A percentile compares a stretch with the other conserved stretches of the same genome.
Conservation (phyloP, 2,329 filamentous ascomycete genomes). For the Sarocladiaceae sp. region DNA sequence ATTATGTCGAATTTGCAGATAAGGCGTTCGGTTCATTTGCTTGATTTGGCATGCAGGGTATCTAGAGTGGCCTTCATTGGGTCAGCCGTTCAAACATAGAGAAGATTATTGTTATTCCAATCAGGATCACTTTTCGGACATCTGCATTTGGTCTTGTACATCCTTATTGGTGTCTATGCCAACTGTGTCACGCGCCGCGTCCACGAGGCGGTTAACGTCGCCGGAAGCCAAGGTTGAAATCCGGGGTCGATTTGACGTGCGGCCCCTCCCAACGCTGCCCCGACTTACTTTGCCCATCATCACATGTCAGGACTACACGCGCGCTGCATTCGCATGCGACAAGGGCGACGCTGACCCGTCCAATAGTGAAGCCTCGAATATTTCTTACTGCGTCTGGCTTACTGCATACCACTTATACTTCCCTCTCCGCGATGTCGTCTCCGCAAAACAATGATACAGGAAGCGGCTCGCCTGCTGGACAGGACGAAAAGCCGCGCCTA, state of each 20-base stretch:
- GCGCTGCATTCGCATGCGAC: not conserved
- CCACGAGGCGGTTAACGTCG: too few relatives aligned
- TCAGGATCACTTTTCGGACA: too few relatives aligned
- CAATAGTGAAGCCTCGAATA: too few relatives aligned
- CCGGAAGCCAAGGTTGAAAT: constrained; percentile 3
- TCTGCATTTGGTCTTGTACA: too few relatives aligned
- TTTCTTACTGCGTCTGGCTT: too few relatives aligned
- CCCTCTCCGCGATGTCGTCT: constrained; percentile 16
- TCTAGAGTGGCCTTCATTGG: not conserved
- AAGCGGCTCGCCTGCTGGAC: constrained; percentile 15
- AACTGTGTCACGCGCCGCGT: not conserved
- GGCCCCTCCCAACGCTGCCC: not conserved
- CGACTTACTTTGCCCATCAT: not conserved
- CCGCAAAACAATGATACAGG: constrained; percentile 13
- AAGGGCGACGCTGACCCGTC: too few relatives aligned
- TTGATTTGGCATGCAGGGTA: not conserved
- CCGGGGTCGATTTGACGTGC: not conserved
- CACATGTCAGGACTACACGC: constrained; percentile 4
- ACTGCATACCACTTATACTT: too few relatives aligned
- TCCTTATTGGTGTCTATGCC: not conserved
- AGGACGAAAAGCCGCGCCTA: constrained; percentile 46
- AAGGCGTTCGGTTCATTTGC: not conserved
- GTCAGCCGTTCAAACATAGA: not conserved
- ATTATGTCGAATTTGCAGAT: not conserved
- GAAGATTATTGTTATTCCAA: too few relatives aligned